Evolutionary conservation across 148 eudicot species (phyloP), one percentile per base, ranked within the genome.

Genomic region (Persicaria maculosa): DNA sequence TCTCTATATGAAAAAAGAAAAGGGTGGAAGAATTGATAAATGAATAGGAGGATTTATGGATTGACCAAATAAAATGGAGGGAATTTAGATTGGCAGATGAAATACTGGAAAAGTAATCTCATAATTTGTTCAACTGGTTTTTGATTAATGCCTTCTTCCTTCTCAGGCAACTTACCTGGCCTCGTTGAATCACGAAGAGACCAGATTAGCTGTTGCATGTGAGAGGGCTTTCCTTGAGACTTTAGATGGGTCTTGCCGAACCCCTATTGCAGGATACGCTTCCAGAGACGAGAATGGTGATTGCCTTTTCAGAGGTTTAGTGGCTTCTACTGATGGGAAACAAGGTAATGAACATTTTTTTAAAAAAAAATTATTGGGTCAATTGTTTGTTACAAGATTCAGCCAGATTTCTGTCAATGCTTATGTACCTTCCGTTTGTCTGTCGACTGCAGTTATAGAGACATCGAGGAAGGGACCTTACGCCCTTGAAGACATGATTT

Each of bases 211-310:
- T 15, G 89, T 94, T 72, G 86, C 87, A 43, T 91, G 97, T 55
- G 98, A 90, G 79, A 87, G 98, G 80, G 93, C 96, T 59, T 91
- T 94, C 75, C 91, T 94, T 7, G 73, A 75, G 82, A 85, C 94
- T 71, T 73, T 91, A 71, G 96, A 90, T 52, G 97, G 96, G 31
- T 94, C 97, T 44, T 94, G 98, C 72, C 93, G 98, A 62, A 94
- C 98, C 72, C 98, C 98, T 45, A 94, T 94, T 74, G 98, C 98
- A 22, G 97, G 98, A 74, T 94, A 91, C 74, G 98, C 96, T 17
- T 72, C 79, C 54, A 83, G 83, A 72, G 90, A 90, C 50, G 85
- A 86, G 76, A 83, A 87, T 74, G 98, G 98, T 55, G 82, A 88
- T 71, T 94, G 98, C 77, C 11, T 83, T 69, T 94, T 94, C 79